Base-by-base conservation (phyloP, 208 protist species). In the Leishmania turanica region DNA sequence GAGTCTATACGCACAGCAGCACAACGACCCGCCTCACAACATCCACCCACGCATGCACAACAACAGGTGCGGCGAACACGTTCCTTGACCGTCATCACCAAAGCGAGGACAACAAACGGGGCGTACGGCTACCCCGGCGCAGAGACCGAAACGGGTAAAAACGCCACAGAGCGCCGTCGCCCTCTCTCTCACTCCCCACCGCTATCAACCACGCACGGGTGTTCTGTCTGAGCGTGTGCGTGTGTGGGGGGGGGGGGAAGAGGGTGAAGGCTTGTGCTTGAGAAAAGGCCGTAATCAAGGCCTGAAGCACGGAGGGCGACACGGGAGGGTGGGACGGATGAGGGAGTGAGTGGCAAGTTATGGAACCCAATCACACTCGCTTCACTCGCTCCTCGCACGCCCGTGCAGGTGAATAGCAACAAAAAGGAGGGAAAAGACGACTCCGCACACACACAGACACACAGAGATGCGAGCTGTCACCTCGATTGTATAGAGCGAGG, bases 401-500 rank as follows among this genome's bases (percentile, higher is more conserved):
- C 1, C 40, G 27, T 53, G 42, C 34, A 54, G 15, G 27, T 27
- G 40, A 73, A 34, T 19, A 73, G 27, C 42, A 34, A 37, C 11
- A 7, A 31, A 53, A 49, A 31, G 68, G 45, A 34, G 27, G 1
- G 51, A 53, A 53, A 73, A 11, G 68, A 53, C 27, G 45, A 54
- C 13, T n/a, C 40, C 40, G 17, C 68, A 40, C 42, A 68, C 42
- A 68, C 51, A 53, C 49, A 53, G 0, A 53, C 49, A 53, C 9
- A 54, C 51, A 17, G 15, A 54, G 15, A 54, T 21, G 17, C 51
- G 45, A 51, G 0, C 27, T 53, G 45, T 17, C 11, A 27, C 37
- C 68, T 73, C 68, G 68, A 73, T 53, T 49, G 11, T 73, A 53
- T 73, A 73, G 37, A 73, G 13, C 21, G 42, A 73, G 68, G 68